Percentiles rank a stretch among this genome's conserved stretches.
These are phyloP conservation scores for Monosporascus sp. DNA, from an alignment of 2,329 filamentous ascomycete species.

Conservation along the genomic window DNA sequence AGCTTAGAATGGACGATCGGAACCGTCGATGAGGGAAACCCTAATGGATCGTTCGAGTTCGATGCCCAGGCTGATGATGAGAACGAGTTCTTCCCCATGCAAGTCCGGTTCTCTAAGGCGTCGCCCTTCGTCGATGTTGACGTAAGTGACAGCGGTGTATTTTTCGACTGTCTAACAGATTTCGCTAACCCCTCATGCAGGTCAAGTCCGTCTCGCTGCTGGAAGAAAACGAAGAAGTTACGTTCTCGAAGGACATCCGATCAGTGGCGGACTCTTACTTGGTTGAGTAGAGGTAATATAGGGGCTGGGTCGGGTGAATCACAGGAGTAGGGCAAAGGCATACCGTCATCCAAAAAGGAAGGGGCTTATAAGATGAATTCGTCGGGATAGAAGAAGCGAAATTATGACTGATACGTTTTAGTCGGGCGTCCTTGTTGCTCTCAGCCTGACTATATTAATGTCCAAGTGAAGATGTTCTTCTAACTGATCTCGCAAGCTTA, in stretches of 20 bases:
- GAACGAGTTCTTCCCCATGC: conserved; percentile 97
- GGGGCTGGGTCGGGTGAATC: conserved; percentile 1
- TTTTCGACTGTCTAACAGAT: neutral
- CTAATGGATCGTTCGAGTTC: conserved; percentile 88
- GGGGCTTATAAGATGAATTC: neutral
- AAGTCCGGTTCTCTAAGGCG: conserved; percentile 79
- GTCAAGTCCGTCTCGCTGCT: conserved; percentile 65
- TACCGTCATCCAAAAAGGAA: conserved; percentile 9
- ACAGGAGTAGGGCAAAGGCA: conserved; percentile 7
- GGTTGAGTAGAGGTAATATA: conserved; percentile 55
- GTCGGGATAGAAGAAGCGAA: neutral
- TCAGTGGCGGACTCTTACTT: conserved; percentile 70
- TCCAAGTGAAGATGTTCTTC: neutral
- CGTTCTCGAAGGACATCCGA: conserved; percentile 78
- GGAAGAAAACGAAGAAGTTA: conserved; percentile 72
- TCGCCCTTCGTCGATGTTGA: conserved; percentile 88
- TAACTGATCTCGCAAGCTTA: no score
- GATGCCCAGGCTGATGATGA: conserved; percentile 85
- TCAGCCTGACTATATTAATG: neutral
- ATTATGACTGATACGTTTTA: neutral
- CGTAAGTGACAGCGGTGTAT: conserved; percentile 53
- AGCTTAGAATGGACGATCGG: conserved; percentile 93
- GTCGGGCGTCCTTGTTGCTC: neutral
- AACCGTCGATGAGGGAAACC: conserved; percentile 73
- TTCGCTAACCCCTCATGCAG: conserved; percentile 34